Base-by-base conservation (phyloP, 2,329 filamentous ascomycete genomes). In the Ascochyta fabae region DNA sequence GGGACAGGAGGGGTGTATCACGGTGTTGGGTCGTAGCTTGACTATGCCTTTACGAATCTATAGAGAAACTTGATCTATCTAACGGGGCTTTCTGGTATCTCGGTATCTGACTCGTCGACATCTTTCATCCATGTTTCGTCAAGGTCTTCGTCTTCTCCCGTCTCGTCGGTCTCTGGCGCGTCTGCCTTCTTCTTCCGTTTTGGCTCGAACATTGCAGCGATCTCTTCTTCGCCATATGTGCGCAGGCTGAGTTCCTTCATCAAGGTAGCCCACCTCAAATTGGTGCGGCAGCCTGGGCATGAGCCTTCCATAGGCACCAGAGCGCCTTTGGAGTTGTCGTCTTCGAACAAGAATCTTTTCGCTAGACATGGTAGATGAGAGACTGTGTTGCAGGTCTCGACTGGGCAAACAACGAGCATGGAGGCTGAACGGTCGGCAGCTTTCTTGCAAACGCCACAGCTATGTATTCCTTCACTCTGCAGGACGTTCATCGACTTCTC, bases 171-270 rank as follows among this genome's bases (percentile, higher is more conserved):
- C 1, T 65, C 66, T 15, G 48, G 62, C 58, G 65, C 50, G 58
- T 68, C 58, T 49, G 69, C 47, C 60, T 74, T 72, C 60, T 69
- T 76, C 13, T 59, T 68, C n/a, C 73, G 76, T 56, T 77, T 79
- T 55, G 77, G 77, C 71, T 86, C 90, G 64, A 92, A 80, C 24
- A 96, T 67, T 62, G 86, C 86, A 36, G 87, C 83, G 1, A 93
- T 78, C 61, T 92, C 88, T 53, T 89, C 88, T 50, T 82, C 75
- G 0, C 89, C 92, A 23, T 91, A 83, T 33, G 85, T 79, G 29
- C 94, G 83, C 44, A 96, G 77, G 46, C 84, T 95, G 64, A 96
- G 76, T 71, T 96, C 93, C 70, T 87, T 93, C 78, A 96, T 89
- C 77, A 97, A 85, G 43, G 89, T 84, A 0, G 82, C 80, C 94